Conservation (phyloP, 495 filamentous ascomycete genomes). For the Podospora pseudocomata region DNA sequence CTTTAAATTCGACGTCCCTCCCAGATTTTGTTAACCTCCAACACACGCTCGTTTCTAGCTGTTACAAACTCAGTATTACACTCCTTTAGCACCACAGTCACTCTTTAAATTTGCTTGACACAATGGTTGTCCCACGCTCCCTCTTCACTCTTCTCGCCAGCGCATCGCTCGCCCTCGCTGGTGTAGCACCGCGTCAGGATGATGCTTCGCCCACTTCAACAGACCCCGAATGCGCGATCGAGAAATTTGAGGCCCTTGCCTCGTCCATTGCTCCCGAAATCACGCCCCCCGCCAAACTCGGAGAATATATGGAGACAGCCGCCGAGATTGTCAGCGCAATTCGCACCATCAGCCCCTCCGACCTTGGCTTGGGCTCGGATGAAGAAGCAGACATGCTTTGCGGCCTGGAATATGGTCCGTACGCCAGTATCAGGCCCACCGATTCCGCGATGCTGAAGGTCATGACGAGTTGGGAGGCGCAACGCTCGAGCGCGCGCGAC, state of each 20-base stretch:
- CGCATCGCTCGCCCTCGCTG: background rate
- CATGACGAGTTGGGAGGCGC: background rate
- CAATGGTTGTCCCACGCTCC: background rate
- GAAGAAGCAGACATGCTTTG: background rate
- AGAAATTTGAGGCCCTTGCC: background rate
- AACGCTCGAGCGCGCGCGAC: background rate
- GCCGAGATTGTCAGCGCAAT: background rate
- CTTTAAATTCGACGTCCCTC: background rate
- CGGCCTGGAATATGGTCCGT: background rate
- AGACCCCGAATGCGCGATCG: background rate
- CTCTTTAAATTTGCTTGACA: background rate
- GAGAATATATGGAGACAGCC: background rate
- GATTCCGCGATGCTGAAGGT: background rate
- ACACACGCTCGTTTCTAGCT: background rate
- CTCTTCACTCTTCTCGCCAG: background rate
- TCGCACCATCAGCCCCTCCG: background rate
- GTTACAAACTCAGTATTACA: no score
- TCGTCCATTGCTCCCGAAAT: background rate
- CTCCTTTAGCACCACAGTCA: background rate
- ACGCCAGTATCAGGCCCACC: background rate
- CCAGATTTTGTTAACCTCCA: background rate
- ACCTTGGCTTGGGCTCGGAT: background rate
- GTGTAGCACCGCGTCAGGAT: background rate
- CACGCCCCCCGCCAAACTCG: background rate
- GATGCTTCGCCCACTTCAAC: background rate